These are phyloP conservation scores for Russula griseocarnosa DNA, from an alignment of 768 basidiomycete species.

Conservation along the genomic window DNA sequence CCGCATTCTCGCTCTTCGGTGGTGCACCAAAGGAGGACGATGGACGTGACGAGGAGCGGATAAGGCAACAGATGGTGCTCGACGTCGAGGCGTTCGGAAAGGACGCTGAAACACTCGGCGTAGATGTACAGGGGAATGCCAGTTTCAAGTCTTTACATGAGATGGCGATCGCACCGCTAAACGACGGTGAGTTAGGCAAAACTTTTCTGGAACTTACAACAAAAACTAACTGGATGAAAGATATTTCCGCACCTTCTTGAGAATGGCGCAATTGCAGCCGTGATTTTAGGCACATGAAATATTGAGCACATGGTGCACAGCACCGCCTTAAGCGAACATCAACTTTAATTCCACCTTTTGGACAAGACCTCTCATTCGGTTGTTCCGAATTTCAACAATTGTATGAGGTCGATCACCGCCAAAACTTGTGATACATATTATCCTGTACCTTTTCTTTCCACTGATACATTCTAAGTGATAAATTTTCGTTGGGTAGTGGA, in stretches of 20 bases:
- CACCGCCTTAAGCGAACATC: too few relatives aligned
- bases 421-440: neutral
- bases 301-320: neutral
- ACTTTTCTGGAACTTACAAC: neutral
- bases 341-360: neutral
- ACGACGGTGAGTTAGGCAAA: slow-evolving; percentile 33
- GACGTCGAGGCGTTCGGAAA: slow-evolving; percentile 83
- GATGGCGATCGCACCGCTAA: slow-evolving; percentile 49
- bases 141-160: slow-evolving; percentile 54
- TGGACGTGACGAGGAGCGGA: slow-evolving; percentile 82
- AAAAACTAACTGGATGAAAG: neutral
- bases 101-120: slow-evolving; percentile 68
- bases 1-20: slow-evolving; percentile 76
- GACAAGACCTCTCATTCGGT: neutral
- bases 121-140: slow-evolving; percentile 51
- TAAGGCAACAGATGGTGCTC: slow-evolving; percentile 76
- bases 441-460: neutral
- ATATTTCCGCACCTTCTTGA: neutral
- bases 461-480: too few relatives aligned
- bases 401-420: neutral
- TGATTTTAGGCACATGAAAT: slow-evolving; percentile 6
- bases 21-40: slow-evolving; percentile 57
- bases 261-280: neutral
- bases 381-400: neutral
- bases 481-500: neutral